Conservation (phyloP, 495 filamentous ascomycete genomes). For the Venustampulla echinocandica region DNA sequence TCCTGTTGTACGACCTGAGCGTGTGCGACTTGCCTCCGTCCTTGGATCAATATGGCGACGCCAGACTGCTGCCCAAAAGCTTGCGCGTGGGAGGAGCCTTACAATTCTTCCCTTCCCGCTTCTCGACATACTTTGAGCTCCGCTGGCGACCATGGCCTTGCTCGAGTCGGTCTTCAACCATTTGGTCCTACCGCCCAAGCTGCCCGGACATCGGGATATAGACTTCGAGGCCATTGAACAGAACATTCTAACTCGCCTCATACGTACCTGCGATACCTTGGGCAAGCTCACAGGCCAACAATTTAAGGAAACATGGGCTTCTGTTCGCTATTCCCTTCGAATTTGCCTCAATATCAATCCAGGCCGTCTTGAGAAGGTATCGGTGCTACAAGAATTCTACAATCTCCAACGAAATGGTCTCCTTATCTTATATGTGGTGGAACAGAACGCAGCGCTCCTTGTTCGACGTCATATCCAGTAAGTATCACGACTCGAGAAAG, state of each 20-base stretch:
- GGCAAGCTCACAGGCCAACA: slow-evolving; percentile 14
- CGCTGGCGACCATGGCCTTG: slow-evolving; percentile 5
- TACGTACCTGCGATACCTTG: slow-evolving; percentile 26
- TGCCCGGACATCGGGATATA: slow-evolving; percentile 36
- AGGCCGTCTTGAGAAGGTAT: slow-evolving; percentile 30
- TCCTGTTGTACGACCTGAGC: background rate
- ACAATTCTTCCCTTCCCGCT: background rate
- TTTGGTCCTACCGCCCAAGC: slow-evolving; percentile 36
- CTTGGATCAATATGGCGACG: background rate
- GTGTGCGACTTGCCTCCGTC: background rate
- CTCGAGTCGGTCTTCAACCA: slow-evolving; percentile 31
- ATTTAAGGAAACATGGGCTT: slow-evolving; percentile 23
- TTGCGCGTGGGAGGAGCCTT: background rate
- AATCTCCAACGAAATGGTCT: slow-evolving; percentile 24
- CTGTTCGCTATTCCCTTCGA: slow-evolving; percentile 27
- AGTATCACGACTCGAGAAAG: slow-evolving; percentile 18
- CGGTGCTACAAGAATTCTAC: slow-evolving; percentile 28
- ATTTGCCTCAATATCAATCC: slow-evolving; percentile 27
- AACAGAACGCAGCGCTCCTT: slow-evolving; percentile 50
- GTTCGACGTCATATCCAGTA: slow-evolving; percentile 33
- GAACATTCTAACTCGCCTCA: slow-evolving; percentile 28
- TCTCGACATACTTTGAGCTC: background rate
- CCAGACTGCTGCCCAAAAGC: background rate
- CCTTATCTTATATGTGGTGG: slow-evolving; percentile 39
- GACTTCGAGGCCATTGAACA: slow-evolving; percentile 31